These are phyloP conservation scores for Talaromyces atroroseus DNA, from an alignment of 2,329 filamentous ascomycete genomes.

Conservation along the genomic window DNA sequence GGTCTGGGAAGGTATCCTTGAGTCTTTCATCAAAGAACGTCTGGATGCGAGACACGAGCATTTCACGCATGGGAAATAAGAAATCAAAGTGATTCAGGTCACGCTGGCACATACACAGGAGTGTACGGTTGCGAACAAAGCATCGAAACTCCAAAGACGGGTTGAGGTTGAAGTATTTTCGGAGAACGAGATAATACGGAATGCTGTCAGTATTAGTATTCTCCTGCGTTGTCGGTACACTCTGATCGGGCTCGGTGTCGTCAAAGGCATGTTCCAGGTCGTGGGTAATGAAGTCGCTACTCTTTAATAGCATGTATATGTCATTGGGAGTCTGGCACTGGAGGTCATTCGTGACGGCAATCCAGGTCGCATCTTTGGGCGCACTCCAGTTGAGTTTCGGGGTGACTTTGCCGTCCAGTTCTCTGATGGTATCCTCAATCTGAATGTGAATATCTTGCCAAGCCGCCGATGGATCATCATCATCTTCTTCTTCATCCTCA, in stretches of 20 bases:
- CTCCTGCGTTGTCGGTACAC: constrained; percentile 9
- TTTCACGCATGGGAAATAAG: constrained; percentile 60
- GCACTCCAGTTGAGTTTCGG: constrained; percentile 98
- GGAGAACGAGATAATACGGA: constrained; percentile 73
- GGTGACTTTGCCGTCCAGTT: constrained; percentile 77
- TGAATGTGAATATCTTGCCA: constrained; percentile 68
- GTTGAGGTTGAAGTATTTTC: constrained; percentile 83
- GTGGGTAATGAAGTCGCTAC: constrained; percentile 88
- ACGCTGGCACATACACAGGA: constrained; percentile 81
- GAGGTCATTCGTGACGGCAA: constrained; percentile 79
- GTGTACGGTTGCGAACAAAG: constrained; percentile 76
- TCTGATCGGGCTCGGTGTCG: constrained; percentile 52
- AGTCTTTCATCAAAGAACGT: constrained; percentile 72
- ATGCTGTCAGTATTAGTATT: constrained; percentile 40
- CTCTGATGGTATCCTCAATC: constrained; percentile 70
- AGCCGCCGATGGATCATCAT: constrained; percentile 49
- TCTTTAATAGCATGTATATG: constrained; percentile 89
- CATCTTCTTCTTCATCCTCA: constrained; percentile 51
- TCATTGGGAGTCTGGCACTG: constrained; percentile 86
- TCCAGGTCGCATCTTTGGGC: constrained; percentile 94
- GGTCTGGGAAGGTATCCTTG: constrained; percentile 73
- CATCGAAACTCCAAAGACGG: constrained; percentile 91
- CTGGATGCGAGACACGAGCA: constrained; percentile 63
- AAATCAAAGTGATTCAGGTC: constrained; percentile 90
- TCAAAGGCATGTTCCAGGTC: constrained; percentile 92